Evolutionary conservation across 129 eudicot species (phyloP).

Genomic region (Deinandra increscens): DNA sequence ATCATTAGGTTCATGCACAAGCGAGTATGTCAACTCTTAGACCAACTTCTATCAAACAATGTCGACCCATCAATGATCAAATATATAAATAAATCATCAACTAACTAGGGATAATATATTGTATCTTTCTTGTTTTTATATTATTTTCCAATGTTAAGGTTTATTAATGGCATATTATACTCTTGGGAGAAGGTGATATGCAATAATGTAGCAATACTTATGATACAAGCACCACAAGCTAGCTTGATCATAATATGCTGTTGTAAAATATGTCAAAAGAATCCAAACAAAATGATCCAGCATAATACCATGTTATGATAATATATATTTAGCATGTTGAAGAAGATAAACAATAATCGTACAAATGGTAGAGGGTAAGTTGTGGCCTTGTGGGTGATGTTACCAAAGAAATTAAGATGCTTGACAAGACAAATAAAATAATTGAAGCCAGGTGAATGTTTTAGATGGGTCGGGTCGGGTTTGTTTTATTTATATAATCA

Average conservation of each 20-base stretch:
- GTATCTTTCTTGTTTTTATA: background rate
- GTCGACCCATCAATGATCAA: conserved; percentile 14
- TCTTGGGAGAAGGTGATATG: conserved; percentile 27
- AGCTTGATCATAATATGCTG: conserved; percentile 18
- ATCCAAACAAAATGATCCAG: conserved; percentile 10
- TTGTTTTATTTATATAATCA: too few species aligned
- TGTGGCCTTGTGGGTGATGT: conserved; percentile 9
- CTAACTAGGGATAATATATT: conserved; percentile 4
- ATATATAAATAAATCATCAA: background rate
- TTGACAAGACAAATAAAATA: conserved; percentile 22
- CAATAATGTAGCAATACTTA: conserved; percentile 32
- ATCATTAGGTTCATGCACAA: background rate
- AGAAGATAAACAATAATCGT: conserved; percentile 2
- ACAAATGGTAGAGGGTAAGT: background rate
- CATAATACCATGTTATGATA: conserved; percentile 10
- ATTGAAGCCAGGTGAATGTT: background rate
- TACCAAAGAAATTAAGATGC: conserved; percentile 16
- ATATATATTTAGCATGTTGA: background rate
- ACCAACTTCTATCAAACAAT: background rate
- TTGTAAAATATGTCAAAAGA: conserved; percentile 22
- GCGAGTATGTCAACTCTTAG: background rate
- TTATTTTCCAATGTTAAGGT: conserved; percentile 3
- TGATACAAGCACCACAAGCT: conserved; percentile 17
- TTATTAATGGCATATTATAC: conserved; percentile 13
- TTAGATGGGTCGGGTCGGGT: background rate